phyloP scores from a whole-genome alignment of 768 basidiomycete genomes.

The Pholiota conissans region DNA sequence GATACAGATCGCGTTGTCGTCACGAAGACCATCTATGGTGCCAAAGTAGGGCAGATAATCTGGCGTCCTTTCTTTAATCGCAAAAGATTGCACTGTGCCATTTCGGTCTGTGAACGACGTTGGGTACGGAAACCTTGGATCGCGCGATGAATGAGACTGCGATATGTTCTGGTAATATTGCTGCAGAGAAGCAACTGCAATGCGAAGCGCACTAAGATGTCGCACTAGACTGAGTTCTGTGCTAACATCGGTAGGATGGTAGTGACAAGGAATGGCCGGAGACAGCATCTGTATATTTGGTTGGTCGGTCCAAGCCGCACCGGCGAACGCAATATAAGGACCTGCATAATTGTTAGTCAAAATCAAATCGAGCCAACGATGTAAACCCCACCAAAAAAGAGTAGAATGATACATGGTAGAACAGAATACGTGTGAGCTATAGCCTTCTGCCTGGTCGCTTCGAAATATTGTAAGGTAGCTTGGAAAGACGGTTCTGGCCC shows the following conservation, averaged over 20 bases:
- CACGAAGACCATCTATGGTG: neutral
- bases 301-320: neutral
- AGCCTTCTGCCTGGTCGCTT: neutral
- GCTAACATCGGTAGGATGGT: neutral
- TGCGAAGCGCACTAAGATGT: neutral
- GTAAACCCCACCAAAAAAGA: neutral
- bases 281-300: neutral
- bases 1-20: neutral
- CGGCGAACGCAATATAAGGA: neutral
- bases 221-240: neutral
- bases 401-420: neutral
- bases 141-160: neutral
- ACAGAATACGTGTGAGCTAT: neutral
- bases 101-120: neutral
- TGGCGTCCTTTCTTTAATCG: neutral
- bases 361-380: too few relatives aligned
- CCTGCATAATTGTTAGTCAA: too few relatives aligned
- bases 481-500: neutral
- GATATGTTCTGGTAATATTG: neutral
- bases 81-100: neutral
- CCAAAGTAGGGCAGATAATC: neutral
- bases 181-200: neutral
- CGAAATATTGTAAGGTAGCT: neutral
- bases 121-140: neutral
- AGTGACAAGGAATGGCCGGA: neutral